phyloP scores from a whole-genome alignment of 371 early-diverging fungal genomes.

The Circinella umbellata region DNA sequence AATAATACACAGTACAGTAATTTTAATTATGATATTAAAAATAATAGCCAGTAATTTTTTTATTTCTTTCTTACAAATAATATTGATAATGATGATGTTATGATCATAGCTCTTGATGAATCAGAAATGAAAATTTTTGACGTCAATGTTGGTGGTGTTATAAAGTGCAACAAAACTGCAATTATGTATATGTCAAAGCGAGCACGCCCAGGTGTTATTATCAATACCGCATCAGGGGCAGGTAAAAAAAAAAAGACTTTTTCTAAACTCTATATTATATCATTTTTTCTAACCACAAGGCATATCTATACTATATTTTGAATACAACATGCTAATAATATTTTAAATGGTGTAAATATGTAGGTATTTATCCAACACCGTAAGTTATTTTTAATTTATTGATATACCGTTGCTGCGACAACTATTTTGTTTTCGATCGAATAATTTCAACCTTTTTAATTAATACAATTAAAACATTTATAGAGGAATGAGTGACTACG shows the following conservation, averaged over 20 bases:
- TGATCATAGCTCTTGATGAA: not conserved
- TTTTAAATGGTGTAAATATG: too few species aligned
- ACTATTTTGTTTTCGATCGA: not conserved
- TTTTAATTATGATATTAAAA: too few species aligned
- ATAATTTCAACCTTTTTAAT: too few species aligned
- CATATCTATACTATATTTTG: too few species aligned
- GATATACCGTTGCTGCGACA: not conserved
- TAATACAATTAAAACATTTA: not conserved
- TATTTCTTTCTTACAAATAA: too few species aligned
- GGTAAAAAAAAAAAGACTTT: not conserved
- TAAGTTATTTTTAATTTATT: not conserved
- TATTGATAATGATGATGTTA: not conserved
- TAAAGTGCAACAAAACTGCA: conserved; percentile 34
- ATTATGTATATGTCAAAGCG: conserved; percentile 43
- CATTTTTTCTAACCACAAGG: too few species aligned
- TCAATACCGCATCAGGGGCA: conserved; percentile 42
- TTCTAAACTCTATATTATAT: too few species aligned
- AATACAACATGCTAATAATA: too few species aligned
- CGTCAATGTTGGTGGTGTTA: conserved; percentile 13
- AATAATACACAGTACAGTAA: too few species aligned
- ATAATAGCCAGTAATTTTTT: too few species aligned
- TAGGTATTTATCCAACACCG: not conserved
- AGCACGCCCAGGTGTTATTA: conserved; percentile 50
- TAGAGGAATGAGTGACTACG: conserved; percentile 3
- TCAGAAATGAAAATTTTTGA: conserved; percentile 6